Base-by-base conservation (phyloP, 306 rosid species). In the Vigna angularis region DNA sequence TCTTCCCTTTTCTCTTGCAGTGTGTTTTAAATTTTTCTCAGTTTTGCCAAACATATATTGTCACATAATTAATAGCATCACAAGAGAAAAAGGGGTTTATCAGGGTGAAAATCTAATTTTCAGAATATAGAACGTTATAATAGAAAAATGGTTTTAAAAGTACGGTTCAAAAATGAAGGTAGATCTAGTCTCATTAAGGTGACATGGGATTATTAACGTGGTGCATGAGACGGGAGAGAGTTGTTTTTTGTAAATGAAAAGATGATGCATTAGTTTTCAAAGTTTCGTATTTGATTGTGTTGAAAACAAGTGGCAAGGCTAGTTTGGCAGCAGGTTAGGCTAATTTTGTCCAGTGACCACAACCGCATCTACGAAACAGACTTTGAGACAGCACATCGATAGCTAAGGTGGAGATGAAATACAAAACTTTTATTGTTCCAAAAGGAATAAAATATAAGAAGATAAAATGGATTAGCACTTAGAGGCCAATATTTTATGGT, bases 251-350 rank as follows among this genome's bases (percentile, higher is more conserved):
- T 52, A 17, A 40, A 72, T 65, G 40, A n/a, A 68, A 59, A 81
- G 73, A 49, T 49, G 85, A 75, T 56, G 20, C 55, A 17, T 58
- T 53, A 3, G 34, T 64, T 4, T 52, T 61, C 71, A 44, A 51
- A 61, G 28, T 66, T 70, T 5, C 59, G 44, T 40, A 26, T 67
- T 16, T 51, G 63, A 32, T 42, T 74, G 20, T 10, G 50, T 68
- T 66, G 67, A 80, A 75, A 68, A 62, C 84, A 82, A 66, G 82
- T 79, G 86, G 84, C 59, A 28, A n/a, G 51, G 80, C 65, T 75
- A 57, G 13, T 70, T 70, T 70, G 86, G 63, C 61, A 45, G 44
- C 79, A 28, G 57, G 38, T 22, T 70, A 79, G 76, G 84, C 77
- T 75, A 72, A 20, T 12, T 47, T 78, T 82, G 76, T 74, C 75